phyloP scores from a whole-genome alignment of 2,329 filamentous ascomycete species.

The Pseudogymnoascus sp. region DNA sequence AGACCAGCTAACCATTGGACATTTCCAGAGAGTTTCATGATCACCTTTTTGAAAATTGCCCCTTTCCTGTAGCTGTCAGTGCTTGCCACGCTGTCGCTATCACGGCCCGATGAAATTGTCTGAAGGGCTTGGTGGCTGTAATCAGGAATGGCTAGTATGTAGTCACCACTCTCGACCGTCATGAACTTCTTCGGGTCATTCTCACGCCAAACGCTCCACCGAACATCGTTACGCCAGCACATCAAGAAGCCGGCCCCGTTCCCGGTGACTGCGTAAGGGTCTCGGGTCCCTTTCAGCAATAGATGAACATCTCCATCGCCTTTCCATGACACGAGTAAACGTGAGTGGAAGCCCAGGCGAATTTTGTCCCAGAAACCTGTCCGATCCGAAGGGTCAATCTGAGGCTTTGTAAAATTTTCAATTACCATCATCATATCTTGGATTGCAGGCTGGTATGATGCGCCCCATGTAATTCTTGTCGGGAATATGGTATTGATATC shows the following conservation, averaged over 20 bases:
- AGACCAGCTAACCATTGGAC: constrained; percentile 88
- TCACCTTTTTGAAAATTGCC: constrained; percentile 92
- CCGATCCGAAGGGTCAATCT: constrained; percentile 83
- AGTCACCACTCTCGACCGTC: constrained; percentile 91
- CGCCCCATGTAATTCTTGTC: constrained; percentile 92
- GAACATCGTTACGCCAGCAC: constrained; percentile 95
- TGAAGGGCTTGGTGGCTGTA: constrained; percentile 75
- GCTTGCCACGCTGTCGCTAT: constrained; percentile 45
- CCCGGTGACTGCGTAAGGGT: constrained; percentile 88
- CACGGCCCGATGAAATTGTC: constrained; percentile 35
- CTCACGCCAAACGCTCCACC: constrained; percentile 74
- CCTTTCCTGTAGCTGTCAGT: constrained; percentile 57
- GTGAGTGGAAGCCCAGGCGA: constrained; percentile 84
- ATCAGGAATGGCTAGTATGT: constrained; percentile 88
- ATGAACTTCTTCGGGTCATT: constrained; percentile 90
- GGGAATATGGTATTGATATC: constrained; percentile 90
- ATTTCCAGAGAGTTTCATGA: constrained; percentile 97
- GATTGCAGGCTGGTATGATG: constrained; percentile 93
- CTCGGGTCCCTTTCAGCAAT: constrained; percentile 80
- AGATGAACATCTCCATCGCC: constrained; percentile 94
- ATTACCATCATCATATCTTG: constrained; percentile 99
- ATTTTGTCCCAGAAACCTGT: constrained; percentile 99
- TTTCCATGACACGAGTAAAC: constrained; percentile 82
- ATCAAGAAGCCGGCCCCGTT: constrained; percentile 92
- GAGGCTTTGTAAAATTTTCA: constrained; percentile 93